Evolutionary conservation across 345 rosid genomes (phyloP), one percentile per base, ranked within the genome.

Genomic region (Citrus sp.): DNA sequence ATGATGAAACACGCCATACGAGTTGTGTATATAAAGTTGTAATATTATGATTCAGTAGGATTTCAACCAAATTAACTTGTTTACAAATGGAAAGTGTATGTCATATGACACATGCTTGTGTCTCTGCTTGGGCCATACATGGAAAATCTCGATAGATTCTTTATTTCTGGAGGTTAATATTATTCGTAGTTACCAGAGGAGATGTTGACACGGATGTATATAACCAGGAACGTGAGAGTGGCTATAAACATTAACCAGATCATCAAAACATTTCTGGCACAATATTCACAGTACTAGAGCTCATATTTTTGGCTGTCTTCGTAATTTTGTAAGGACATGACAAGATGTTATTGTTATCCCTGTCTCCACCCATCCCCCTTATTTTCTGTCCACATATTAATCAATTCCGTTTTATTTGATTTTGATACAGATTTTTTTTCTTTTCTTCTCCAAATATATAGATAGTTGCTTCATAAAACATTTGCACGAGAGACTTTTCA

Each of bases 71-170:
- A 24, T 58, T 28, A 35, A 22, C 66, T 16, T 40, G 18, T 40
- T 46, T 25, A 38, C 67, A 60, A 59, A 73, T 25, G 67, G 34
- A 37, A 19, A 19, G 42, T 30, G 14, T 21, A 3, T 40, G 77
- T 58, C 67, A 30, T 54, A 35, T 22, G 16, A 76, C 72, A 76
- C 73, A 8, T 67, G 79, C 72, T 0, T 35, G 4, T 77, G 73
- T 77, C 79, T 18, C 21, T 54, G 37, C 35, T n/a, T 24, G 34
- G 73, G 54, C 73, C 73, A 55, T 37, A 40, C 55, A 67, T 27
- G 7, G 27, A 56, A 46, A 56, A 77, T 77, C 79, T 16, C 34
- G 2, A 5, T 37, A 67, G 79, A 77, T 56, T 67, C n/a, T 55
- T 27, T 21, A 42, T 59, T 77, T 55, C 24, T 3, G 68, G n/a